phyloP scores from a whole-genome alignment of 2,329 filamentous ascomycete genomes.

The Coleophoma crateriformis region DNA sequence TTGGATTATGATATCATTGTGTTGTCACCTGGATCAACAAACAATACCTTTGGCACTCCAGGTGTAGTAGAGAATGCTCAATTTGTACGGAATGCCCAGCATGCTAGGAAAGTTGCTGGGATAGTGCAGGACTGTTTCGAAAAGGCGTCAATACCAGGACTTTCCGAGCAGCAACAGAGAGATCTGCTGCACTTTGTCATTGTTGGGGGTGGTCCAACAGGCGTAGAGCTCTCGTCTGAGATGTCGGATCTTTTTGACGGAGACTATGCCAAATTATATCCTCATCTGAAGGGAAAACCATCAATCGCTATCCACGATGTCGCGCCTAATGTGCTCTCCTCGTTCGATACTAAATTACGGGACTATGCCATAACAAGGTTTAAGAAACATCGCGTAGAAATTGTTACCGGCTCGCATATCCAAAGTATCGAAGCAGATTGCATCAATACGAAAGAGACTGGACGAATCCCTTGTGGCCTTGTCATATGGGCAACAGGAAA shows the following conservation, averaged over 20 bases:
- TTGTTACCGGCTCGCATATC: conserved; percentile 27
- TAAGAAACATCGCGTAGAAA: conserved; percentile 28
- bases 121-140: conserved; percentile 43
- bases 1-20: conserved; percentile 34
- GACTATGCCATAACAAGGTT: conserved; percentile 35
- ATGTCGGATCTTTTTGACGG: conserved; percentile 34
- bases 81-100: conserved; percentile 21
- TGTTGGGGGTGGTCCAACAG: conserved; percentile 65
- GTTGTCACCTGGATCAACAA: conserved; percentile 33
- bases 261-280: conserved; percentile 32
- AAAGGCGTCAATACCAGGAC: conserved; percentile 58
- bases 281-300: conserved; percentile 31
- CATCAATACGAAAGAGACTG: conserved; percentile 10
- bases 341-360: conserved; percentile 33
- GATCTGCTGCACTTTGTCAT: conserved; percentile 66
- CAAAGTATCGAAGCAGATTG: conserved; percentile 9
- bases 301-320: conserved; percentile 38
- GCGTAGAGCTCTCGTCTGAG: conserved; percentile 35
- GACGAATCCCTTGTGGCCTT: conserved; percentile 6
- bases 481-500: conserved; percentile 16
- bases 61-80: conserved; percentile 14
- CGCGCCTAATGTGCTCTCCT: conserved; percentile 32
- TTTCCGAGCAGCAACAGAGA: conserved; percentile 45
- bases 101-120: conserved; percentile 18
- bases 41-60: conserved; percentile 17